Evolutionary conservation across 1,139 yeast species (phyloP), one percentile per base, ranked within the genome.

Genomic region (Chernovozyma sophiae-reginae): DNA sequence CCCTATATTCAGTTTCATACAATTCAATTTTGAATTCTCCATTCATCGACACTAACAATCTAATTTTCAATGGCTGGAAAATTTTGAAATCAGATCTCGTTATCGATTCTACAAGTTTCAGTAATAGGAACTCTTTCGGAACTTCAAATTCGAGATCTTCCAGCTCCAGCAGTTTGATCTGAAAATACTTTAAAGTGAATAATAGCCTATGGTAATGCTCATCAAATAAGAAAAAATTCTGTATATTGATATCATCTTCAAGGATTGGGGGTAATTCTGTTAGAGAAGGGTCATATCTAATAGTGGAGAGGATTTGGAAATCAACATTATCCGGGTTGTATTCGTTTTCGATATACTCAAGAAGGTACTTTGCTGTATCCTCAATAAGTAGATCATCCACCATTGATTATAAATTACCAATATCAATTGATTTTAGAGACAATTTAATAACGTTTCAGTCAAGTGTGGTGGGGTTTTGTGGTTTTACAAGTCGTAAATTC

Each of bases 231-330:
- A 84, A 80, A 56, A 81, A 81, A 41, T 78, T 58, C 31, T 50
- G 52, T 18, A 50, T 48, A 0, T 58, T 46, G 28, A 69, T 55
- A 14, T 62, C 56, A 5, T 49, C 42, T 5, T 57, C 56, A 4
- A 47, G 43, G 5, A 45, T 34, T 11, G 74, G 65, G 13, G 52
- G 49, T 3, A 40, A 23, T 0, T 44, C 36, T 4, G 72, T 55
- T 14, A 80, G 48, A 3, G 49, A 42, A 2, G 95, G 92, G 48
- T 85, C 95, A 48, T 81, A 86, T 33, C 95, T 60, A 18, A 86
- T 71, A 1, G 95, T 80, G 30, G 87, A 73, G 15, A 86, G 62
- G 10, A 85, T 51, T 41, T 79, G 72, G 49, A 84, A 81, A 13
- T 67, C 60, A 14, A 38, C 38, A 26, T 53, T 46, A 8, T 46